phyloP scores from a whole-genome alignment of 306 rosid genomes.

The Quercus mongolica region DNA sequence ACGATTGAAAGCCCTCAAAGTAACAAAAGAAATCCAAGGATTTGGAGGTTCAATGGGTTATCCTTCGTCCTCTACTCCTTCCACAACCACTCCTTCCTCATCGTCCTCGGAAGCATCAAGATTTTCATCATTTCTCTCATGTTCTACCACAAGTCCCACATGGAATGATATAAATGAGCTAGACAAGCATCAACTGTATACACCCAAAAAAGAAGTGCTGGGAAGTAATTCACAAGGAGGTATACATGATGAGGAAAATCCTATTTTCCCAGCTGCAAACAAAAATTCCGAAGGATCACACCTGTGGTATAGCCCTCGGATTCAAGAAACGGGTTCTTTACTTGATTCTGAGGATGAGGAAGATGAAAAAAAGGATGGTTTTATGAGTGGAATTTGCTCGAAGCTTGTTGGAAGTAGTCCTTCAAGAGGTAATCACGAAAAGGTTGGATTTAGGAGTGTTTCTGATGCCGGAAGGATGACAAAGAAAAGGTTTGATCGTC shows the following conservation, averaged over 20 bases:
- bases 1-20: slow-evolving; percentile 65
- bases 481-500: slow-evolving; percentile 41
- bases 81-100: slow-evolving; percentile 22
- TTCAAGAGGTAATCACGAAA: slow-evolving; percentile 1
- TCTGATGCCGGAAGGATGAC: slow-evolving; percentile 46
- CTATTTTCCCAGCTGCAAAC: neutral
- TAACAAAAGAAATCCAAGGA: slow-evolving; percentile 76
- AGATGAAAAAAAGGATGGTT: slow-evolving; percentile 35
- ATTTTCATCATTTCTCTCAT: slow-evolving; percentile 45
- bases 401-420: slow-evolving; percentile 32
- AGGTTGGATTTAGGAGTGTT: slow-evolving; percentile 40
- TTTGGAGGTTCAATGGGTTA: slow-evolving; percentile 45
- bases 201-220: neutral
- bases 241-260: neutral
- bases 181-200: neutral
- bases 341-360: slow-evolving; percentile 33
- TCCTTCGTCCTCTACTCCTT: slow-evolving; percentile 13
- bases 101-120: slow-evolving; percentile 30
- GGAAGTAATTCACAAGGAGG: slow-evolving; percentile 17
- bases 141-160: slow-evolving; percentile 33
- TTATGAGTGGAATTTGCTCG: slow-evolving; percentile 42
- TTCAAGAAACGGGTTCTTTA: slow-evolving; percentile 36
- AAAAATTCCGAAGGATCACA: slow-evolving; percentile 21
- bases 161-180: slow-evolving; percentile 20
- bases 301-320: slow-evolving; percentile 36